These are phyloP conservation scores for Syzygium oleosum DNA, from an alignment of 345 rosid genomes.

Conservation along the genomic window DNA sequence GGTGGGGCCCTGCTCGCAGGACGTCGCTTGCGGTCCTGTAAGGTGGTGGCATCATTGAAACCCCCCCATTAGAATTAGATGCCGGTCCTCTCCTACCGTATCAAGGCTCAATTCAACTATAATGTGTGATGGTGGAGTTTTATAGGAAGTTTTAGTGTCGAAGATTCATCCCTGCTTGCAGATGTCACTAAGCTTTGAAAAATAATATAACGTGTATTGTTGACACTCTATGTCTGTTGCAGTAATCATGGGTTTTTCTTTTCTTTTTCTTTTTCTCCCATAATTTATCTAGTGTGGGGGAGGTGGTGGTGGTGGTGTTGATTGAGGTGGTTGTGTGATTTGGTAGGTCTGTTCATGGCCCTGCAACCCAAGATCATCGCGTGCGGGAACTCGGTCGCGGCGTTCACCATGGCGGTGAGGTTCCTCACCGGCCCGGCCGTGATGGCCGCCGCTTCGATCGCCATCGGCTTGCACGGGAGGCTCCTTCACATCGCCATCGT, in stretches of 20 bases:
- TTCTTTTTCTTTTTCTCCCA: rapidly evolving
- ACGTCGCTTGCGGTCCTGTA: neutral
- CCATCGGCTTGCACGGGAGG: slow-evolving; percentile 72
- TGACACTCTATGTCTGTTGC: neutral
- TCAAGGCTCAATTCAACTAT: neutral
- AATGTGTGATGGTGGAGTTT: neutral
- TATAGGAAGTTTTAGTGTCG: neutral
- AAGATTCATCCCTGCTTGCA: neutral
- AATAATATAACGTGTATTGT: neutral
- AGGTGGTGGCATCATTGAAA: neutral
- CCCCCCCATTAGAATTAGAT: neutral
- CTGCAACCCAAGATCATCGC: slow-evolving; percentile 95
- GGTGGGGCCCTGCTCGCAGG: neutral
- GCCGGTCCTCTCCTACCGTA: neutral
- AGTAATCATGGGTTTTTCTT: neutral
- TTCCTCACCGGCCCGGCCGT: slow-evolving; percentile 94
- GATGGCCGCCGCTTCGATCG: slow-evolving; percentile 87
- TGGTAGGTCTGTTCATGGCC: slow-evolving; percentile 92
- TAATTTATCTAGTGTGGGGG: neutral
- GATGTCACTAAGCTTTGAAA: neutral
- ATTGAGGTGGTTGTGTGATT: neutral
- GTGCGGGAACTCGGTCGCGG: slow-evolving; percentile 82
- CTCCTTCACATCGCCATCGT: slow-evolving; percentile 88
- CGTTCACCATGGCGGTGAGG: slow-evolving; percentile 87
- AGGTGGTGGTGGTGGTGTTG: neutral